Base-by-base conservation (phyloP, 768 basidiomycete species). In the Coprinellus micaceus region DNA sequence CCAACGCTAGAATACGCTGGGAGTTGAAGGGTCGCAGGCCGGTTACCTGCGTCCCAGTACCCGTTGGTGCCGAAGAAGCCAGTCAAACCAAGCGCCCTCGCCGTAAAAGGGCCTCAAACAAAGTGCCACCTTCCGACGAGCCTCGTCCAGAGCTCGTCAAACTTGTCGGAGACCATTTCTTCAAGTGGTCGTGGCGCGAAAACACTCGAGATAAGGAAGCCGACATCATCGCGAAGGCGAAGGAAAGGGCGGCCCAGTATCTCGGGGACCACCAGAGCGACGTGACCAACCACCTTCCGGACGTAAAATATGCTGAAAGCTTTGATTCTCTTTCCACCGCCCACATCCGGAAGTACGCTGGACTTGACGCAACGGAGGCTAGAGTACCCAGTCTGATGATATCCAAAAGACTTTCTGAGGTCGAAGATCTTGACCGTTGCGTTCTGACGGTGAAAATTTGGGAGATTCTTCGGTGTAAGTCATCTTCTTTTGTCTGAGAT, bases 111-210 rank as follows among this genome's bases (percentile, higher is more conserved):
- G 33, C n/a, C n/a, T n/a, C 7, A 33, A 33, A 13, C 33, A 33
- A 33, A 13, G 13, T 6, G 33, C n/a, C n/a, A n/a, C 33, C 33
- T 33, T 33, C 33, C 33, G 33, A 33, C 33, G 7, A 33, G 33
- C 33, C 6, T 33, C 13, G 33, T 13, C 7, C 6, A 33, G 33
- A 33, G 7, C 7, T 33, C 7, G 33, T 13, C 33, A 33, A 33
- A 33, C 33, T 33, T 22, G 4, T 48, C 6, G 24, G 15, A 22
- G 13, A 29, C 9, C 24, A 36, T 9, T 56, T 56, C 49, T 47
- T 59, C 49, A 59, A 59, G 41, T 52, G 46, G 10, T 59, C 58
- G 12, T 59, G 58, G 58, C 48, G 53, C 6, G 54, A 59, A 52
- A 53, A 55, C 15, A 3, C 15, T n/a, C 37, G 54, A 1, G 21